Conservation (phyloP, 148 eudicot species). For the Pharnaceum exiguum region DNA sequence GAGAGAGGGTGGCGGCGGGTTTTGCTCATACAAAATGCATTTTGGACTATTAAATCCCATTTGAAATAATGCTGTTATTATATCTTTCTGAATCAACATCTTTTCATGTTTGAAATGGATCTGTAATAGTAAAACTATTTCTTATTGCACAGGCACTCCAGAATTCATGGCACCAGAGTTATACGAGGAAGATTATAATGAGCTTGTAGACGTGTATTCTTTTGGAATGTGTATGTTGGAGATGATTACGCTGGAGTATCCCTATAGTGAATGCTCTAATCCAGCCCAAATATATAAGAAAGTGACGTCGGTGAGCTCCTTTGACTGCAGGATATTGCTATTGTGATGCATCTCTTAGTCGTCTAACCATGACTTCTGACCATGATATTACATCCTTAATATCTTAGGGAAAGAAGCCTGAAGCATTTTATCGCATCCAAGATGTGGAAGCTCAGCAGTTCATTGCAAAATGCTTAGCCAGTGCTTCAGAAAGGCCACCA, state of each 20-base stretch:
- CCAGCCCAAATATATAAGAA: constrained; percentile 92
- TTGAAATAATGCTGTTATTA: too few species aligned
- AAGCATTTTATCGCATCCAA: constrained; percentile 51
- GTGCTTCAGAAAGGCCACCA: constrained; percentile 57
- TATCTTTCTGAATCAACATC: too few species aligned
- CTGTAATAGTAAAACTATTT: too few species aligned
- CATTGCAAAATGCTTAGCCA: constrained; percentile 61
- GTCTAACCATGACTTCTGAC: constrained; percentile 10
- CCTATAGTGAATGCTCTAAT: constrained; percentile 76
- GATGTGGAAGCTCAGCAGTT: constrained; percentile 57
- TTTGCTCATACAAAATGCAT: background rate
- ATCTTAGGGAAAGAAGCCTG: constrained; percentile 71
- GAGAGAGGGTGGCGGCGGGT: too few species aligned
- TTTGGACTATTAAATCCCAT: background rate
- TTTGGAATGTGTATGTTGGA: constrained; percentile 89
- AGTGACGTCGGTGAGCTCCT: constrained; percentile 54
- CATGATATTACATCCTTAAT: background rate
- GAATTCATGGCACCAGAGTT: constrained; percentile 95
- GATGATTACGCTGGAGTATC: constrained; percentile 81
- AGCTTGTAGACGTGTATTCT: constrained; percentile 79
- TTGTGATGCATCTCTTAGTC: background rate
- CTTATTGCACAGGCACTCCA: constrained; percentile 59
- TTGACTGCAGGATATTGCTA: background rate
- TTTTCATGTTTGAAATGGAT: too few species aligned
- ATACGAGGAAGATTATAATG: constrained; percentile 72